A percentile compares a stretch with the other conserved stretches of the same genome.
These are phyloP conservation scores for Curvularia eragrostidis DNA, from an alignment of 2,329 filamentous ascomycete genomes.

Conservation along the genomic window DNA sequence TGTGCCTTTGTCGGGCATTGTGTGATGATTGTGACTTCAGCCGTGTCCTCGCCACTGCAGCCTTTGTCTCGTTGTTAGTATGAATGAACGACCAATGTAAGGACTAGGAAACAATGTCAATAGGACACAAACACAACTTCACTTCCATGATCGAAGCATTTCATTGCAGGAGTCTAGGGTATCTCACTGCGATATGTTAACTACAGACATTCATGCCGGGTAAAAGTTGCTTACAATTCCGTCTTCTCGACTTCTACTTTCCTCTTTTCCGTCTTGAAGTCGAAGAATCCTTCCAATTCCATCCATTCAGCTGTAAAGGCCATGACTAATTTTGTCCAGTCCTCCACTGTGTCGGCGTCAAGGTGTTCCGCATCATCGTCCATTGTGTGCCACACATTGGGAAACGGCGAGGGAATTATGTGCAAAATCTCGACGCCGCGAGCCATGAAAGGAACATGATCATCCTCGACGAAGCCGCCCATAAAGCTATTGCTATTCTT, in stretches of 20 bases:
- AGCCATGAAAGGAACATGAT: constrained; percentile 89
- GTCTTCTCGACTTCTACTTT: constrained; percentile 34
- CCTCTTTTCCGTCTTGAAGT: constrained; percentile 30
- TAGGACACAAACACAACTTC: neutral
- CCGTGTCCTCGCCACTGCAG: constrained; percentile 1
- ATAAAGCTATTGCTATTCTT: constrained; percentile 63
- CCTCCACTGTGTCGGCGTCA: constrained; percentile 79
- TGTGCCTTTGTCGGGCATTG: constrained; percentile 2
- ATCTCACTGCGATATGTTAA: constrained; percentile 42
- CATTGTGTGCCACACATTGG: constrained; percentile 84
- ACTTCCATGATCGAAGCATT: neutral
- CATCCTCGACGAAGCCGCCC: constrained; percentile 73
- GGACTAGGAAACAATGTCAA: neutral
- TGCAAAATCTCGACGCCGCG: constrained; percentile 92
- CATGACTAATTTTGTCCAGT: constrained; percentile 86
- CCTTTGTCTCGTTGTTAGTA: constrained; percentile 16
- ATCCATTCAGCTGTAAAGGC: constrained; percentile 94
- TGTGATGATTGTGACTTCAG: neutral
- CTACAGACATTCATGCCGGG: constrained; percentile 9
- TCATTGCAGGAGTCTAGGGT: constrained; percentile 31
- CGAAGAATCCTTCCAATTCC: constrained; percentile 60
- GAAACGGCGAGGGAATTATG: constrained; percentile 85
- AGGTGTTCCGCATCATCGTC: constrained; percentile 85
- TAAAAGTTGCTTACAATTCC: constrained; percentile 47
- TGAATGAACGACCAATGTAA: neutral